Base-by-base conservation (phyloP, 352 stramenopile genomes). In the Blastocystis sp. region DNA sequence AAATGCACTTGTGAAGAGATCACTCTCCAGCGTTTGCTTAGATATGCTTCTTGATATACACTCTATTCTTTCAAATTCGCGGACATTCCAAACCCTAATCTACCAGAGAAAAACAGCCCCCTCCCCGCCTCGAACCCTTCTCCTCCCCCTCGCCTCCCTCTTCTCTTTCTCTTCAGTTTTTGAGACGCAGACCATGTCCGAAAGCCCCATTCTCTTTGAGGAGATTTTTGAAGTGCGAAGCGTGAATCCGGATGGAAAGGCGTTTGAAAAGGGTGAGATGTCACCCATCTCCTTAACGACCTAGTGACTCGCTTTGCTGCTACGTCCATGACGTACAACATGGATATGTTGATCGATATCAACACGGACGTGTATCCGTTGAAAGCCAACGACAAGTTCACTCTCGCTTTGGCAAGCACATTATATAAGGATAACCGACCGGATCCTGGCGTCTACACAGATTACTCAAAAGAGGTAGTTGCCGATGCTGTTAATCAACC, bases 161-260 rank as follows among this genome's bases (percentile, higher is more conserved):
- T n/a, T n/a, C n/a, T 40, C 24, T 32, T 42, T 67, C 38, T 42
- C 38, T 46, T 73, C 16, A 51, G 38, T 40, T 29, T 53, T 51
- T 49, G 38, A 53, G 34, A 40, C 67, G 16, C 16, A 32, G 29
- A 78, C 24, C n/a, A 84, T 84, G 73, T 65, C 73, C 36, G 51
- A 84, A 24, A 44, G 73, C 75, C 54, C 73, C 11, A 69, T 84
- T 44, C 40, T 84, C 18, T 73, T 69, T 44, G 73, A 84, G 44
- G 73, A 84, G 36, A 73, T 84, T 53, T 84, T 84, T 11, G 59
- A 84, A 63, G 59, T 84, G 32, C 18, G 29, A 38, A 84, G 59
- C 24, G 73, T 84, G 36, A 84, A 84, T 84, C 73, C 73, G 32
- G 73, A 84, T 84, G 73, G 73, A 73, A 84, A 84, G 44, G 73